Conservation (phyloP, 169 alveolate genomes). For the Plasmodium gaboni region DNA sequence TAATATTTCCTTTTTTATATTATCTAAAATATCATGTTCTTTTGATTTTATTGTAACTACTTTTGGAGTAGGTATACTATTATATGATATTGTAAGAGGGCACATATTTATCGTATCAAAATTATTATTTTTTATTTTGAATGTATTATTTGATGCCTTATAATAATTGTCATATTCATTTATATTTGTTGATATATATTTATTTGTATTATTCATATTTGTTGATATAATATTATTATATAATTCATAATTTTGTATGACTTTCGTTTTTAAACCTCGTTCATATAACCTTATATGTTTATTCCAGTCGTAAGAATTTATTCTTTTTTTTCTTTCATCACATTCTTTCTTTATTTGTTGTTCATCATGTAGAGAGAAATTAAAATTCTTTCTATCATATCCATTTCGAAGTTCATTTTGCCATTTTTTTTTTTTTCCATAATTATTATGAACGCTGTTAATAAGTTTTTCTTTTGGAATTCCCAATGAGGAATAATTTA, state of each 20-base stretch:
- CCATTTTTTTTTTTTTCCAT: slow-evolving; percentile 16
- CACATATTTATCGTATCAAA: too few species aligned
- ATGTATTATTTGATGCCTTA: too few species aligned
- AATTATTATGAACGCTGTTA: neutral
- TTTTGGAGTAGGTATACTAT: slow-evolving; percentile 17
- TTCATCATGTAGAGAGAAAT: slow-evolving; percentile 32
- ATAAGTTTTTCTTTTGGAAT: too few species aligned
- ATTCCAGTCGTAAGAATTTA: slow-evolving; percentile 8
- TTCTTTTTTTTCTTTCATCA: neutral
- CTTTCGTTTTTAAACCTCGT: slow-evolving; percentile 36
- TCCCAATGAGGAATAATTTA: too few species aligned
- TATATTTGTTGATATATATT: too few species aligned
- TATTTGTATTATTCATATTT: neutral
- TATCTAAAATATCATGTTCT: slow-evolving; percentile 18
- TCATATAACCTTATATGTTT: slow-evolving; percentile 31
- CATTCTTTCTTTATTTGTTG: neutral
- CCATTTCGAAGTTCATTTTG: slow-evolving; percentile 45
- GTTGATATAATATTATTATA: neutral
- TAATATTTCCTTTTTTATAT: slow-evolving; percentile 36
- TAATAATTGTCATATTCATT: too few species aligned
- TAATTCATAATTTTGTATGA: slow-evolving; percentile 32
- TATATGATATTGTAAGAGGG: too few species aligned
- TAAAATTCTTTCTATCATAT: slow-evolving; percentile 29
- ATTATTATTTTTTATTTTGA: too few species aligned
- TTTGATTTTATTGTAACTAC: slow-evolving; percentile 14